phyloP scores from a whole-genome alignment of 2,329 filamentous ascomycete genomes.

The Fusarium annulatum region DNA sequence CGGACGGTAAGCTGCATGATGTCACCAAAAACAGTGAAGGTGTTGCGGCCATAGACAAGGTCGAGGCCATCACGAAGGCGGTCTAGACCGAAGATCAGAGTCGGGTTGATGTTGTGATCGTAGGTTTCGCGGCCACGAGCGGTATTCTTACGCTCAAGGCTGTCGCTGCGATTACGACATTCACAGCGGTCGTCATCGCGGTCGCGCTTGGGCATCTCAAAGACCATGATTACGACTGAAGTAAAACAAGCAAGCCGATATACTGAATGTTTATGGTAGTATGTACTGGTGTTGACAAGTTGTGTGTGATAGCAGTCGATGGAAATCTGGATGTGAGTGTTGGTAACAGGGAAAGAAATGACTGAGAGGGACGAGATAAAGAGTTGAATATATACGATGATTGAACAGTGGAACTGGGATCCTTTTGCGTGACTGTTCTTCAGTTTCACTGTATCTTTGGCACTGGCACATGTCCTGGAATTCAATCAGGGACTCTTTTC shows the following conservation, averaged over 20 bases:
- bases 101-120: neutral
- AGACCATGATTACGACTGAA: neutral
- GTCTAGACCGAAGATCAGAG: neutral
- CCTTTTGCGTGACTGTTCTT: neutral
- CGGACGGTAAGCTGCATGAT: slow-evolving; percentile 18
- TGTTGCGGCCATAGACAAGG: neutral
- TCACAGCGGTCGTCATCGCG: neutral
- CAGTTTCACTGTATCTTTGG: neutral
- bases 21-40: slow-evolving; percentile 5
- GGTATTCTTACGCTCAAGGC: neutral
- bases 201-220: neutral
- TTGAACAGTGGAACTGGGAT: neutral
- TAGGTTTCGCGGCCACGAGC: neutral
- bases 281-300: neutral
- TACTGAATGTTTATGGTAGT: neutral
- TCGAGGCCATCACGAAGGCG: slow-evolving; percentile 1
- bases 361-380: fast-evolving
- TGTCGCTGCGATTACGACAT: neutral
- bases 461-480: neutral
- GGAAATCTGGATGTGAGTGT: neutral
- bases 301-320: neutral
- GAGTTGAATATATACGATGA: neutral
- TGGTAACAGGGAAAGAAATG: neutral
- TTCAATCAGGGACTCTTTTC: neutral
- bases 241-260: neutral